Evolutionary conservation across 129 eudicot species (phyloP).

Genomic region (Oenanthe sinensis): DNA sequence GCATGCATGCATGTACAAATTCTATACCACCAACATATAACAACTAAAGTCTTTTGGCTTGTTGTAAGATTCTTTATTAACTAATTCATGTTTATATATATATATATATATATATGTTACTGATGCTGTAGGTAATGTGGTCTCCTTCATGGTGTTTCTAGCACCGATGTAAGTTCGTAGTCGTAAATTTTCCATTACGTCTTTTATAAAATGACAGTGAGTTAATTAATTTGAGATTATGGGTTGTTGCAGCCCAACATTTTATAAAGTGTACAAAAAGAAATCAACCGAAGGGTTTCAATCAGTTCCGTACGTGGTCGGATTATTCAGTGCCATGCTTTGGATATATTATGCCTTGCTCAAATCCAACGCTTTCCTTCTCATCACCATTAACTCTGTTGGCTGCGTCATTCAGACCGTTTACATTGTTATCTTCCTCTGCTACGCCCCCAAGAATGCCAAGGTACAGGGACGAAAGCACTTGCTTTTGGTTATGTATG

Average conservation of each 20-base stretch:
- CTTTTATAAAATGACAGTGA: no score
- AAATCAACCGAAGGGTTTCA: conserved; percentile 77
- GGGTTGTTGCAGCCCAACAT: conserved; percentile 49
- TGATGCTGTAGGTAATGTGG: conserved; percentile 39
- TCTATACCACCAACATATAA: no score
- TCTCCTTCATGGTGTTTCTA: conserved; percentile 76
- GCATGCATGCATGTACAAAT: background rate
- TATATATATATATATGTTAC: background rate
- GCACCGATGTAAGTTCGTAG: conserved; percentile 54
- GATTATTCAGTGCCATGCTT: conserved; percentile 67
- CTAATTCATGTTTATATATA: background rate
- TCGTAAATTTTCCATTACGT: background rate
- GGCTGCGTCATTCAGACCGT: conserved; percentile 59
- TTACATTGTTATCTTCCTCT: conserved; percentile 59
- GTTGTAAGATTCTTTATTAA: background rate
- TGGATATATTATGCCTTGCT: conserved; percentile 71
- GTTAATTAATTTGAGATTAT: background rate
- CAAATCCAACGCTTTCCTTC: conserved; percentile 44
- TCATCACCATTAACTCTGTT: conserved; percentile 63
- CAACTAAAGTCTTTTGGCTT: background rate
- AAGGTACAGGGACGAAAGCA: conserved; percentile 17
- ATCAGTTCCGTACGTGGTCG: conserved; percentile 70
- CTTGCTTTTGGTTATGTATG: background rate
- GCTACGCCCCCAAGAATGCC: conserved; percentile 49
- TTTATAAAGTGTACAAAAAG: conserved; percentile 56